A percentile compares a stretch with the other conserved stretches of the same genome.
Conservation (phyloP, 2,329 filamentous ascomycete genomes). For the Phialocephala subalpina region DNA sequence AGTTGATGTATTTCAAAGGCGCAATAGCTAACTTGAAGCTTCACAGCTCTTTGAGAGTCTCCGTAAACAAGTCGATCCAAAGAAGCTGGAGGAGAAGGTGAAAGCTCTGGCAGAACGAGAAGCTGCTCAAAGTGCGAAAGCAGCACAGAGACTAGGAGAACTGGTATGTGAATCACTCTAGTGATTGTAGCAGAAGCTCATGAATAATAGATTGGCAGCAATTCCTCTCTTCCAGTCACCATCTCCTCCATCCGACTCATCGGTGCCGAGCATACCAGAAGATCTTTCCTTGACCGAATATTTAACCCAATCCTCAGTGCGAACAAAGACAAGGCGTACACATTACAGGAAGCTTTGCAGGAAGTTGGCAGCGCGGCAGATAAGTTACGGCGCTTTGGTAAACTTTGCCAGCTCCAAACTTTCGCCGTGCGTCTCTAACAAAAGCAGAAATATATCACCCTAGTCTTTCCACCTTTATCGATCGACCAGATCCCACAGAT, state of each 20-base stretch:
- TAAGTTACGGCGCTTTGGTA: slow-evolving; percentile 84
- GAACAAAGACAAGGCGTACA: slow-evolving; percentile 73
- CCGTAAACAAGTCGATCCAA: slow-evolving; percentile 64
- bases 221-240: slow-evolving; percentile 86
- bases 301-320: slow-evolving; percentile 79
- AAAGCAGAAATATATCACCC: slow-evolving; percentile 84
- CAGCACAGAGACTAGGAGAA: slow-evolving; percentile 69
- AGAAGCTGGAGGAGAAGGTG: slow-evolving; percentile 65
- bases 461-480: slow-evolving; percentile 82
- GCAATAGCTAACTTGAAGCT: slow-evolving; percentile 31
- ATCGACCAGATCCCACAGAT: slow-evolving; percentile 74
- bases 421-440: slow-evolving; percentile 31
- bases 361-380: slow-evolving; percentile 75
- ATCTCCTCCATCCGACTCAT: slow-evolving; percentile 87
- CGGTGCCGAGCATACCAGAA: slow-evolving; percentile 83
- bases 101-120: slow-evolving; percentile 60
- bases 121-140: slow-evolving; percentile 47
- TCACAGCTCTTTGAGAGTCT: slow-evolving; percentile 66
- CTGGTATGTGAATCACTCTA: slow-evolving; percentile 57
- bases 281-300: slow-evolving; percentile 81
- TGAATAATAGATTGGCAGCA: slow-evolving; percentile 71
- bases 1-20: slow-evolving; percentile 7
- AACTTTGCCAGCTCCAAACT: neutral
- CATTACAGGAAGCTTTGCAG: slow-evolving; percentile 79
- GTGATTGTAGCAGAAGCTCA: slow-evolving; percentile 18